Base-by-base conservation (phyloP, 371 early-diverging fungal species). In the Syncephalastrum sp. region DNA sequence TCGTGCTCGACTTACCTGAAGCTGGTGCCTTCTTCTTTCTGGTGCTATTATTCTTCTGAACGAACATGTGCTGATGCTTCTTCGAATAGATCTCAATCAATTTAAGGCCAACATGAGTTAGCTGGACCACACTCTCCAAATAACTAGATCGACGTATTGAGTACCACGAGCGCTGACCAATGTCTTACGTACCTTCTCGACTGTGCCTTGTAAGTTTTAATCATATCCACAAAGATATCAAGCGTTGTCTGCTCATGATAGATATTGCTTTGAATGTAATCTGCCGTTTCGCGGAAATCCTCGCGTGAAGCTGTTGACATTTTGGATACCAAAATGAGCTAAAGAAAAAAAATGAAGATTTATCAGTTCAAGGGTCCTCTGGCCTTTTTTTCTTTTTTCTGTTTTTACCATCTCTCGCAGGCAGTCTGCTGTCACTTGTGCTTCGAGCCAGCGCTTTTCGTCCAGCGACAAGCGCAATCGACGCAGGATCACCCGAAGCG, bases 221-320 rank as follows among this genome's bases (percentile, higher is more conserved):
- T 58, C 17, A 87, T 56, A 4, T 79, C 73, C 17, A 77, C 54
- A 50, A 89, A 69, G 13, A 86, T 42, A 44, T 91, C 90, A 7
- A 89, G 60, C 0, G 81, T 79, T 0, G 80, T 67, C 19, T 85
- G 81, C 33, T 89, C 90, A 53, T 91, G 86, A 54, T 83, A 89
- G 23, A 91, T 56, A 45, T 89, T 89, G 59, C 79, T 80, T 59
- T 87, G 91, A 43, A 89, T 77, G 63, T 82, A 79, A 17, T 81
- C 83, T 5, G 90, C 81, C 0, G 80, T 74, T 7, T 86, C 84
- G 0, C 72, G 69, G 49, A 75, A 78, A 17, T 86, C 82, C 47
- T 79, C 77, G 13, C 77, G 60, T 5, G 65, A 56, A 7, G 82
- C 77, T 19, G 62, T 55, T 15, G 53, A 53, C 90, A 91, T 88